phyloP scores from a whole-genome alignment of 2,329 filamentous ascomycete genomes.

The Cucurbitaria berberidis region DNA sequence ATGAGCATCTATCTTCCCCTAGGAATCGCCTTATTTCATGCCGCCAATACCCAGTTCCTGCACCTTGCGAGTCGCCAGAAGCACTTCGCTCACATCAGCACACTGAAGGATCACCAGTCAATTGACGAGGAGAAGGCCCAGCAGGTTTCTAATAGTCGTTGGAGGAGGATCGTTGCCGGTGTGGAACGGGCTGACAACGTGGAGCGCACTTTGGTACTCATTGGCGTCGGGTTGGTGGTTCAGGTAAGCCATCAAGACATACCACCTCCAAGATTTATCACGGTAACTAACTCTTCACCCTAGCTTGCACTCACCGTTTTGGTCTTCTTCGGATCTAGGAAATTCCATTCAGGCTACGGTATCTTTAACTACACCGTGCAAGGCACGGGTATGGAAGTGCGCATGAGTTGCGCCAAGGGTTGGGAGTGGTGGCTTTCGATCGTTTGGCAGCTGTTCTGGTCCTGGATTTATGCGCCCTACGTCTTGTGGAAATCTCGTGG shows the following conservation, averaged over 20 bases:
- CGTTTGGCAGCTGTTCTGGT: conserved; percentile 47
- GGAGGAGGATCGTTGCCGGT: conserved; percentile 30
- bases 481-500: conserved; percentile 43
- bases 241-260: conserved; percentile 27
- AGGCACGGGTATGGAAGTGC: conserved; percentile 31
- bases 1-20: conserved; percentile 43
- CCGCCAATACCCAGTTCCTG: conserved; percentile 45
- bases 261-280: background rate
- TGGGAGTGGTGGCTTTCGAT: conserved; percentile 49
- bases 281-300: background rate
- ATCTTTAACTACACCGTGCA: conserved; percentile 37
- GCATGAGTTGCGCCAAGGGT: conserved; percentile 36
- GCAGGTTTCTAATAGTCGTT: conserved; percentile 30
- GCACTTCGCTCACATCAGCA: conserved; percentile 35
- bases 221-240: conserved; percentile 33
- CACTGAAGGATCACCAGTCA: conserved; percentile 28
- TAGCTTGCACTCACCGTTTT: conserved; percentile 37
- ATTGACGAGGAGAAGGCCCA: conserved; percentile 33
- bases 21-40: conserved; percentile 42
- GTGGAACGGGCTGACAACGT: conserved; percentile 35
- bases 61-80: conserved; percentile 42
- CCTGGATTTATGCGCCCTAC: conserved; percentile 46
- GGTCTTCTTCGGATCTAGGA: conserved; percentile 40
- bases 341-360: conserved; percentile 42
- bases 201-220: conserved; percentile 33